Percentiles rank a stretch among this genome's conserved stretches.
Evolutionary conservation across 257 asterid genomes (phyloP).

Genomic region (Lithospermum erythrorhizon): DNA sequence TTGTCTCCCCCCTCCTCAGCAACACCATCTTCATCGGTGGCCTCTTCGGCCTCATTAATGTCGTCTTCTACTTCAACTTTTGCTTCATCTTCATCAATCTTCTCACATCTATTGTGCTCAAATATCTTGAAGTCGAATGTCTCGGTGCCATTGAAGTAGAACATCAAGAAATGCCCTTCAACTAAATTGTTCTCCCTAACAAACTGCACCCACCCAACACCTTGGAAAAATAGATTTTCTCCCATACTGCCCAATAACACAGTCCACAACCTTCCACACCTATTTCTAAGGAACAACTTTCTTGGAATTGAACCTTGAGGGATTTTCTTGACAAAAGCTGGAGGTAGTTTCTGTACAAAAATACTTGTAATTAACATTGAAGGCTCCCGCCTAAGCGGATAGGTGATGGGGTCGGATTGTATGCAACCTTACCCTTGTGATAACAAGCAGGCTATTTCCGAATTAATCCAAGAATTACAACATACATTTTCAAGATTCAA

Average conservation of each 20-base stretch:
- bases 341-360: not conserved
- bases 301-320: not conserved
- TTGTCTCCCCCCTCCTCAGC: not conserved
- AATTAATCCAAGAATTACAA: too few species aligned
- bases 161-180: not conserved
- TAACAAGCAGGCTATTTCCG: too few species aligned
- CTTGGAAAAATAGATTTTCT: conserved; percentile 7
- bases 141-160: not conserved
- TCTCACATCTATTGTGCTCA: conserved; percentile 7
- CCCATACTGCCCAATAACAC: conserved; percentile 8
- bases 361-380: too few species aligned
- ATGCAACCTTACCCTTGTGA: too few species aligned
- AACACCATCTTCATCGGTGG: not conserved
- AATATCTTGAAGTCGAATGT: conserved; percentile 10
- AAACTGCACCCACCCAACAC: conserved; percentile 19
- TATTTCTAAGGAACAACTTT: conserved; percentile 14
- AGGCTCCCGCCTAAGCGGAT: too few species aligned
- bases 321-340: too few species aligned
- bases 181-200: conserved; percentile 10
- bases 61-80: not conserved
- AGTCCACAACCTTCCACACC: conserved; percentile 4
- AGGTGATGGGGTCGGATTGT: too few species aligned
- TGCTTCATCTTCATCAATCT: not conserved
- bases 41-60: not conserved
- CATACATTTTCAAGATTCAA: too few species aligned